A percentile compares a stretch with the other conserved stretches of the same genome.
phyloP scores from a whole-genome alignment of 768 basidiomycete genomes.

The Symmetrospora coprosmae region DNA sequence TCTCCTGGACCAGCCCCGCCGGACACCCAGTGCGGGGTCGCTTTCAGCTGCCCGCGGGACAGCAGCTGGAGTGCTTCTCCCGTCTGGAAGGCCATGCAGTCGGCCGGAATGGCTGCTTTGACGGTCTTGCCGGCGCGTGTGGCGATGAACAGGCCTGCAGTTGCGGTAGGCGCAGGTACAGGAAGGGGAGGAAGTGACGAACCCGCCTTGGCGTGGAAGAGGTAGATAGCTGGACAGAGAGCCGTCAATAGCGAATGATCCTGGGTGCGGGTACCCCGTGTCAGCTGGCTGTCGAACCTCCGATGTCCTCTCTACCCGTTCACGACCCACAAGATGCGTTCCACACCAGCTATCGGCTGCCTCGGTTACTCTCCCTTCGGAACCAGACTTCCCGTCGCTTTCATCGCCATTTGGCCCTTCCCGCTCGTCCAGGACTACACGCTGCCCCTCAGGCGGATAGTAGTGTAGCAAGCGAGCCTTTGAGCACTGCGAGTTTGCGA shows the following conservation, averaged over 20 bases:
- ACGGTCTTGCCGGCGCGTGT: slow-evolving; percentile 59
- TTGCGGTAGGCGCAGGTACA: slow-evolving; percentile 54
- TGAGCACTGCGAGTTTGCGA: slow-evolving; percentile 61
- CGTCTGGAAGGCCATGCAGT: slow-evolving; percentile 87
- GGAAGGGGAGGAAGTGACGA: slow-evolving; percentile 38
- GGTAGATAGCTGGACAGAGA: slow-evolving; percentile 81
- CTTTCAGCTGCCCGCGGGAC: slow-evolving; percentile 62
- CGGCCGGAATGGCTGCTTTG: slow-evolving; percentile 70
- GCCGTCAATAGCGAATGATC: slow-evolving; percentile 76
- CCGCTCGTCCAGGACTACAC: not conserved
- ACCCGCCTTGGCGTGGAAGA: slow-evolving; percentile 43
- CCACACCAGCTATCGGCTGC: too few species aligned
- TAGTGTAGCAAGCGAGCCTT: slow-evolving; percentile 95
- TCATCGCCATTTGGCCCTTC: too few species aligned
- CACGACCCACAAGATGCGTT: too few species aligned
- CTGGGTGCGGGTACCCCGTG: too few species aligned
- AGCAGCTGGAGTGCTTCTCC: slow-evolving; percentile 88
- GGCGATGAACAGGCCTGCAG: slow-evolving; percentile 80
- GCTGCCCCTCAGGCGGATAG: slow-evolving; percentile 47
- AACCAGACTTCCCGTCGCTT: too few species aligned
- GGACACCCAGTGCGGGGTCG: slow-evolving; percentile 88
- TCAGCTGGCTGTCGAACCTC: slow-evolving; percentile 98
- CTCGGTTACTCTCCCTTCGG: too few species aligned
- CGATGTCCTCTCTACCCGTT: slow-evolving; percentile 58
- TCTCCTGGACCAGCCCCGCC: slow-evolving; percentile 48